Conservation (phyloP, 2,329 filamentous ascomycete species). For the Teratosphaeriaceae sp. region DNA sequence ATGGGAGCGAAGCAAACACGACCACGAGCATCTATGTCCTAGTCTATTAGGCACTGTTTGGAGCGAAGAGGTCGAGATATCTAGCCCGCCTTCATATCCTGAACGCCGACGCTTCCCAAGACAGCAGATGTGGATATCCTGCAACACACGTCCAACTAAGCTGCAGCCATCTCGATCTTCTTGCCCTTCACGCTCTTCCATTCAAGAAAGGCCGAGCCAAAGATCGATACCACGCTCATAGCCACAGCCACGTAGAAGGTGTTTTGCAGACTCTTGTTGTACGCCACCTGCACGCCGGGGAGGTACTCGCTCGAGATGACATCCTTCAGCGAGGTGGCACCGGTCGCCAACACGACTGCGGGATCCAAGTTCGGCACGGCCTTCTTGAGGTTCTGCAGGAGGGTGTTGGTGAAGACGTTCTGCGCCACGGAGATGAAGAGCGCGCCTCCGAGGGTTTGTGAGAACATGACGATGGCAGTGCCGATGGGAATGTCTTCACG, state of each 20-base stretch:
- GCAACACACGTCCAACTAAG: no score
- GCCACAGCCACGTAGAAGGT: conserved; percentile 21
- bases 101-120: no score
- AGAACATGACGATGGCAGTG: conserved; percentile 36
- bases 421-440: conserved; percentile 39
- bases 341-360: conserved; percentile 18
- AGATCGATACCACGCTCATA: no score
- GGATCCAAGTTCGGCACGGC: conserved; percentile 15
- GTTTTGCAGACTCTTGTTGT: conserved; percentile 24
- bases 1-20: no score
- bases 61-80: no score
- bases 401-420: conserved; percentile 17
- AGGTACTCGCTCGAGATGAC: conserved; percentile 19
- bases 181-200: conserved; percentile 20
- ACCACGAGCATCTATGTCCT: no score
- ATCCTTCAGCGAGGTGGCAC: conserved; percentile 23
- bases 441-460: conserved; percentile 37
- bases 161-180: no score
- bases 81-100: no score
- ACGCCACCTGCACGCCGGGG: conserved; percentile 15
- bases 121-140: no score
- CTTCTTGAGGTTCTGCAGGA: conserved; percentile 6
- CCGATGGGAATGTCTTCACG: conserved; percentile 33
- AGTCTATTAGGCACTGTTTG: no score
- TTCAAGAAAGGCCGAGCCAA: conserved; percentile 21